Evolutionary conservation across 2,329 filamentous ascomycete species (phyloP), one percentile per base, ranked within the genome.

Genomic region (Apiospora malaysiana): DNA sequence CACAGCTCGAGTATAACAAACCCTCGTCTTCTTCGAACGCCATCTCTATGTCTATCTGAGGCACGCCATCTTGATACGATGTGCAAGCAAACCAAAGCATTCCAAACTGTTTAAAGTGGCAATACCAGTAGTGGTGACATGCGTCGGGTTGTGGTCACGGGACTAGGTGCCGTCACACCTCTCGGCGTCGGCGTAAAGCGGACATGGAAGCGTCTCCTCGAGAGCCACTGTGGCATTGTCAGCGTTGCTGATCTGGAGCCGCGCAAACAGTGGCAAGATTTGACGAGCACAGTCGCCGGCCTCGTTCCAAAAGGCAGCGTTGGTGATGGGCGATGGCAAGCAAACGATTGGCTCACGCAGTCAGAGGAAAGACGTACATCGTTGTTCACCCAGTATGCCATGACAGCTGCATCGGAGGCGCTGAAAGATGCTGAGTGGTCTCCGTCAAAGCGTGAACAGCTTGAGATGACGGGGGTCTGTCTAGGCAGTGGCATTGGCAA

Each of bases 401-500:
- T 97, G 78, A 94, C 93, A 16, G 94, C 95, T 2, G 88, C 94
- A 0, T 89, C 94, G 68, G 96, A 98, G 87, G 96, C 96, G 0
- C 84, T 99, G 68, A 82, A 89, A 40, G 94, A 98, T 84, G 92
- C 95, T 0, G 90, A 87, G 2, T 98, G 95, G 94, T 85, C 87
- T 67, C 90, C 92, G 0, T 83, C 83, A 6, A 82, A 79, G 5
- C 84, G 86, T 23, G 86, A 90, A 32, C 89, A 95, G 71, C 86
- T 88, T 32, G 93, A 97, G 78, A 87, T 87, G 70, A 97, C 95
- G 0, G 96, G 96, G 0, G 93, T 99, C 1, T 97, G 95, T 77
- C 86, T 99, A 51, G 96, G 96, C 2, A 98, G 95, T 74, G 96
- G 96, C 1, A 98, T 99, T 76, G 96, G 96, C 21, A 98, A 96